Evolutionary conservation across 2,329 filamentous ascomycete genomes (phyloP), one percentile per base, ranked within the genome.

Genomic region (Fusarium pseudoanthophilum): DNA sequence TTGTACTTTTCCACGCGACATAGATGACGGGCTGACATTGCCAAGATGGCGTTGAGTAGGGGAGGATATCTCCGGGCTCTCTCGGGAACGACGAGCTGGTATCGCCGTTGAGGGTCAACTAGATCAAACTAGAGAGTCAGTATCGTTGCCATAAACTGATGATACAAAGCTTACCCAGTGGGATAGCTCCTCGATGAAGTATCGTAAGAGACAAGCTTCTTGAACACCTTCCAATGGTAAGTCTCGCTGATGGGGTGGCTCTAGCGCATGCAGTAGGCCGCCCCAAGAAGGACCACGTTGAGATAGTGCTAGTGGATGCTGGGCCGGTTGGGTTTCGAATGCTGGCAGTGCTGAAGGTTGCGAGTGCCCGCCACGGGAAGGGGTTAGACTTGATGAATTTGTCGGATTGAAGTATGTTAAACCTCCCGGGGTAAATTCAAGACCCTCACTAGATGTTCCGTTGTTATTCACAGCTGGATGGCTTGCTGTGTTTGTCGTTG

Each of bases 201-300:
- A 77, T 4, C 75, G 61, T 0, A 77, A n/a, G 0, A 77, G 60
- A 10, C 71, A 77, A 0, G 75, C 75, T 51, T 77, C 75, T 26
- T 77, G 75, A 0, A 77, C 61, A 0, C 61, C 57, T 0, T 67
- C 48, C 1, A 71, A 26, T 0, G 61, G 53, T 4, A 52, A 34
- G 1, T 67, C 48, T 7, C 45, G 37, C 2, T 57, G 39, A 13
- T 48, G 46, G 7, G 61, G 66, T 11, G 63, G 64, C 3, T 76
- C 68, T 0, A 75, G 32, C 0, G 49, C 61, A 5, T 72, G 42
- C 0, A 72, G 20, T 0, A 70, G 6, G 1, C 73, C 66, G 2
- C 66, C 68, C 66, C 71, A 37, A 11, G 36, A 37, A 37, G 36
- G 36, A 0, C 36, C 36, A 18, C 36, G 36, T 8, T 37, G 36